Base-by-base conservation (phyloP, 495 filamentous ascomycete species). In the Daldinia childiae region DNA sequence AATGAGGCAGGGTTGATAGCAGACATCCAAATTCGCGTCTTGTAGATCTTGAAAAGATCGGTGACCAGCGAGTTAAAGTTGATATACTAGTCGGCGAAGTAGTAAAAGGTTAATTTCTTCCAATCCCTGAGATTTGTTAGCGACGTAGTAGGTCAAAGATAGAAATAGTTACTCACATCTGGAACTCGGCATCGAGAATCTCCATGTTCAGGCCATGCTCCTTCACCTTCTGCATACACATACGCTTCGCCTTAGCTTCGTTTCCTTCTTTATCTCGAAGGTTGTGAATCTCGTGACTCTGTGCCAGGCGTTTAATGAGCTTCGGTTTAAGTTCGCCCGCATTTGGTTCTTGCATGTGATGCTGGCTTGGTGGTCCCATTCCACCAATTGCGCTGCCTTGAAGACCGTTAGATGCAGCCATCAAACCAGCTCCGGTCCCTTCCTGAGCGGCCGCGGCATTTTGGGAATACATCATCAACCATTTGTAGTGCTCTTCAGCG, bases 21-120 rank as follows among this genome's bases (percentile, higher is more conserved):
- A 5, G 94, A 97, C 94, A 99, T 97, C 95, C 95, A 99, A 77
- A 99, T 98, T 60, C 95, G 88, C 19, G 94, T 97, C 83, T 99
- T 99, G 84, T 97, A 99, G 65, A 97, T 94, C 77, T 98, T 98
- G 86, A 98, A 99, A 24, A 99, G 86, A 79, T 98, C 96, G 0
- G 93, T 97, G 65, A 99, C 95, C 17, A 99, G 87, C 0, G 92
- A 92, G 79, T 98, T 99, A 85, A 99, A 99, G 80, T 98, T 97
- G 85, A 99, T 97, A 78, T 99, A 99, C 0, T 92, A 89, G 75
- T 98, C 94, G 61, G 95, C 95, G 72, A 97, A 98, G 79, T 98
- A 99, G 84, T 97, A 99, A 80, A 97, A 98, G 0, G 96, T 99
- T 59, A 99, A 82, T 76, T 99, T 99, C 79, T 98, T 97, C 92